These are phyloP conservation scores for Pythium aphanidermatum DNA, from an alignment of 352 stramenopile genomes.

Conservation along the genomic window DNA sequence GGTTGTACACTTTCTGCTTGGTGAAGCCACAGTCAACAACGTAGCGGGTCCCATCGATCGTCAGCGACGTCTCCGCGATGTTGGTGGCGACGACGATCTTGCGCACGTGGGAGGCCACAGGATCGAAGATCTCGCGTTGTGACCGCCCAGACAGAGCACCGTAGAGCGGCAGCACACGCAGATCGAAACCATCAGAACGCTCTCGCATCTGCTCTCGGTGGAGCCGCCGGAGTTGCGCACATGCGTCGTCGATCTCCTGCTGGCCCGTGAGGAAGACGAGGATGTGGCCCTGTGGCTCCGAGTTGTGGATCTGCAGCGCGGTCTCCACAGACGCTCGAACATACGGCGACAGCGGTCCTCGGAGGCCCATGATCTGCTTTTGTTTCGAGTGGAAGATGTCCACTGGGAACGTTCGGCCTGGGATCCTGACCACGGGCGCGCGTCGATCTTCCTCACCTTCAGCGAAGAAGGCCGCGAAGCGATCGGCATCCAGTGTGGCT, in stretches of 20 bases:
- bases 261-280: constrained; percentile 95
- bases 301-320: constrained; percentile 68
- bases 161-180: constrained; percentile 92
- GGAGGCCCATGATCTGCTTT: constrained; percentile 61
- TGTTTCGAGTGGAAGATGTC: constrained; percentile 92
- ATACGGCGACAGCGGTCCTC: constrained; percentile 56
- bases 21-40: constrained; percentile 77
- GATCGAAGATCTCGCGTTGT: constrained; percentile 94
- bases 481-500: constrained; percentile 84
- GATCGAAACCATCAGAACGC: constrained; percentile 25
- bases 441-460: background rate
- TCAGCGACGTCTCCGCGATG: constrained; percentile 97
- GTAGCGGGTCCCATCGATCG: constrained; percentile 94
- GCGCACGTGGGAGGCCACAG: constrained; percentile 71
- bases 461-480: constrained; percentile 87
- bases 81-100: constrained; percentile 91
- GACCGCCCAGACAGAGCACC: constrained; percentile 89
- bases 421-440: constrained; percentile 86
- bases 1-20: constrained; percentile 93
- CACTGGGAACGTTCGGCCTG: constrained; percentile 90
- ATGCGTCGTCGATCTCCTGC: constrained; percentile 92
- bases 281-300: constrained; percentile 78
- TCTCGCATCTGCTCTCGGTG: constrained; percentile 4
- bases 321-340: constrained; percentile 65
- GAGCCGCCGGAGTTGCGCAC: constrained; percentile 68